Conservation (phyloP, 768 basidiomycete species). For the Lanmaoa rubissima region DNA sequence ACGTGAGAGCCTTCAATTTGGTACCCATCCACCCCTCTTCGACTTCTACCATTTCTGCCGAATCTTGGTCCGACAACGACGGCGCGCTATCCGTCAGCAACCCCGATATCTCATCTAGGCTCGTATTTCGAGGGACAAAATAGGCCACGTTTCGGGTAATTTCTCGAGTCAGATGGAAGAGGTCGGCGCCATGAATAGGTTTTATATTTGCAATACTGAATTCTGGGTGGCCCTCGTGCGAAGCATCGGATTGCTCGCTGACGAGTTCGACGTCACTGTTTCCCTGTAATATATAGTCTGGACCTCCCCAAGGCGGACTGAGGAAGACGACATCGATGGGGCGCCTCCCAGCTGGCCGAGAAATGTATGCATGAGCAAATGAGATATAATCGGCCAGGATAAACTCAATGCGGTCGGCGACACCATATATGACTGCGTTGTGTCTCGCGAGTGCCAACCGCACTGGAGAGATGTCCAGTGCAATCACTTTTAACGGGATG, state of each 20-base stretch:
- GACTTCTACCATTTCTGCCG: constrained; percentile 70
- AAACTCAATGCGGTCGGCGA: constrained; percentile 94
- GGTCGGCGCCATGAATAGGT: constrained; percentile 79
- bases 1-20: constrained; percentile 92
- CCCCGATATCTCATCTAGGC: constrained; percentile 66
- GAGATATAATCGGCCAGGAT: constrained; percentile 81
- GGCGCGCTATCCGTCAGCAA: constrained; percentile 34
- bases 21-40: constrained; percentile 97
- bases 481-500: constrained; percentile 67
- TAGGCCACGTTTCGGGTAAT: constrained; percentile 86
- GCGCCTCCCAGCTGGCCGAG: constrained; percentile 33
- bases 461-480: constrained; percentile 80
- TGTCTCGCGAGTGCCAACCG: constrained; percentile 90
- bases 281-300: constrained; percentile 51
- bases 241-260: neutral
- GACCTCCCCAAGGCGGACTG: constrained; percentile 96
- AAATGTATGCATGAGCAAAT: constrained; percentile 61
- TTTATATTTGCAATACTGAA: constrained; percentile 72
- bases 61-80: constrained; percentile 1
- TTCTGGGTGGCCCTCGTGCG: constrained; percentile 39
- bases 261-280: neutral
- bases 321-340: constrained; percentile 89
- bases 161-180: constrained; percentile 69
- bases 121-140: constrained; percentile 83
- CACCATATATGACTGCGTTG: constrained; percentile 92